Percentiles rank a stretch among this genome's conserved stretches.
These are phyloP conservation scores for Neonectria ditissima DNA, from an alignment of 2,329 filamentous ascomycete genomes.

Conservation along the genomic window DNA sequence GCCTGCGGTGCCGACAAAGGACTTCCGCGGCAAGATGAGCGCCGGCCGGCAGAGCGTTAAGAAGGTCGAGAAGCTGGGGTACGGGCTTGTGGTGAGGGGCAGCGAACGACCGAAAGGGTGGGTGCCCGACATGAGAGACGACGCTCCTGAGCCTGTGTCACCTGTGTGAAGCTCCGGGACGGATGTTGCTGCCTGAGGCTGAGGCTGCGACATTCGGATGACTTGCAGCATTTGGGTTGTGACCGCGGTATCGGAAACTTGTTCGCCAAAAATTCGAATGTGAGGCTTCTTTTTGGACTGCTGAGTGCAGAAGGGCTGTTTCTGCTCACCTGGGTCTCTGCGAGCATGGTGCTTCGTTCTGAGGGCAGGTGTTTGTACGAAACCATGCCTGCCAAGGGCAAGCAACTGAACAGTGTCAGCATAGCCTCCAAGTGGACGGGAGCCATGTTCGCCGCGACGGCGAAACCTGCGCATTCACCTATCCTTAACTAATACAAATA, in stretches of 20 bases:
- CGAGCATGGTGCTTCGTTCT: neutral
- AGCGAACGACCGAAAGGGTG: slow-evolving; percentile 91
- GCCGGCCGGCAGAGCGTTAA: slow-evolving; percentile 90
- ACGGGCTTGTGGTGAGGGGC: slow-evolving; percentile 87
- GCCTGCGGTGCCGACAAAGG: slow-evolving; percentile 66
- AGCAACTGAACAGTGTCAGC: neutral
- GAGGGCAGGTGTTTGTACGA: neutral
- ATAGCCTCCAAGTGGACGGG: neutral
- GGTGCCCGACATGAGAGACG: slow-evolving; percentile 78
- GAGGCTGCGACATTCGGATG: neutral
- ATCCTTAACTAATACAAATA: neutral
- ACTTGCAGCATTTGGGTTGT: neutral
- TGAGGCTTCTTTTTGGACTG: neutral
- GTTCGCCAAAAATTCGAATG: neutral
- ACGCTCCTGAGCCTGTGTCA: slow-evolving; percentile 46
- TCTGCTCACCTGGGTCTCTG: neutral
- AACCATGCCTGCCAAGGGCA: neutral
- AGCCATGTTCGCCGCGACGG: neutral
- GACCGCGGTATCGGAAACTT: neutral
- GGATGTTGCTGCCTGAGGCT: neutral
- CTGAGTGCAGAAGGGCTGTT: neutral
- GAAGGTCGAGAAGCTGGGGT: slow-evolving; percentile 93
- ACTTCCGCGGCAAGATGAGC: slow-evolving; percentile 81
- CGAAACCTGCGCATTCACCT: neutral
- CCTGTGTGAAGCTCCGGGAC: slow-evolving; percentile 25